A percentile compares a stretch with the other conserved stretches of the same genome.
phyloP scores from a whole-genome alignment of 306 rosid species.

The Canavalia ensiformis region DNA sequence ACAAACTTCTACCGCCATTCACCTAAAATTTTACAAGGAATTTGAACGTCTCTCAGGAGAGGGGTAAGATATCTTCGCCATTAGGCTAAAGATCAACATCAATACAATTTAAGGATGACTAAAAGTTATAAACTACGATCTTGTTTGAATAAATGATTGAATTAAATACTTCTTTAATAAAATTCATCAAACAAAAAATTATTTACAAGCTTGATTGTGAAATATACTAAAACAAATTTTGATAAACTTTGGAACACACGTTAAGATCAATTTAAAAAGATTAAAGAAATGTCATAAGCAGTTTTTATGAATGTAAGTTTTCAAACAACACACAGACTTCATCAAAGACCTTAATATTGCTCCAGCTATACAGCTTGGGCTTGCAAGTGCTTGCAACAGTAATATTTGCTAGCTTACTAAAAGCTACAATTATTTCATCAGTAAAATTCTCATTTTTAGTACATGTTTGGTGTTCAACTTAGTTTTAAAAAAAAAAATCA shows the following conservation, averaged over 20 bases:
- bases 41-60: conserved; percentile 17
- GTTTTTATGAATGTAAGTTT: neutral
- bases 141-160: neutral
- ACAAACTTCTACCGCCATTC: conserved; percentile 21
- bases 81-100: conserved; percentile 14
- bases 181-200: neutral
- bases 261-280: neutral
- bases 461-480: too few relatives aligned
- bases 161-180: neutral
- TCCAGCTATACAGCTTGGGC: too few relatives aligned
- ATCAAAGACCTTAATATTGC: too few relatives aligned
- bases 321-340: neutral
- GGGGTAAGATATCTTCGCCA: neutral
- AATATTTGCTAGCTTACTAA: neutral
- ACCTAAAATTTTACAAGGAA: conserved; percentile 40
- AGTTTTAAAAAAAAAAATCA: too few relatives aligned
- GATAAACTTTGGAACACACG: neutral
- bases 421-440: neutral
- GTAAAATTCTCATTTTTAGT: neutral
- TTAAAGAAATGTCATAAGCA: neutral
- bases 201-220: neutral
- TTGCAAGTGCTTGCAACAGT: neutral
- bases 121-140: neutral
- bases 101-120: neutral
- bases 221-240: neutral